phyloP scores from a whole-genome alignment of 495 filamentous ascomycete genomes.

The Penicillium lividum region DNA sequence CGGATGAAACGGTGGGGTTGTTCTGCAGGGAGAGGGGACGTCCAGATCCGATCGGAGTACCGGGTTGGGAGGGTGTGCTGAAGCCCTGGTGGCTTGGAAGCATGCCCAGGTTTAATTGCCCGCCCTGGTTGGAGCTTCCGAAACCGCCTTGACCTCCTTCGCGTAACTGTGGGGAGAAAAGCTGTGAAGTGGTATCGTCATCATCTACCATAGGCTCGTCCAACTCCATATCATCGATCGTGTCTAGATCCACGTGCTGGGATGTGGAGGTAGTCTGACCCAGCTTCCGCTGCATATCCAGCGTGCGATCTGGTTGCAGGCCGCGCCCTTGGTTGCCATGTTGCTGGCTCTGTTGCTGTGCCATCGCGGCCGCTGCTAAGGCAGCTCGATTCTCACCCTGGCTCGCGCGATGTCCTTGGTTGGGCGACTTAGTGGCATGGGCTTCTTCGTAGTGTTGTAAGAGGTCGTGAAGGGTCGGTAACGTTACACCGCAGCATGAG shows the following conservation, averaged over 20 bases:
- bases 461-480: slow-evolving; percentile 90
- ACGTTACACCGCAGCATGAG: slow-evolving; percentile 82
- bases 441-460: slow-evolving; percentile 95
- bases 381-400: slow-evolving; percentile 59
- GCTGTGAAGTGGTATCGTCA: slow-evolving; percentile 63
- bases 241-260: slow-evolving; percentile 70
- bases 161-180: slow-evolving; percentile 56
- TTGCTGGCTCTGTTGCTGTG: slow-evolving; percentile 58
- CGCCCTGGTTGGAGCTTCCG: slow-evolving; percentile 68
- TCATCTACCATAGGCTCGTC: slow-evolving; percentile 73
- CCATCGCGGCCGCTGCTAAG: slow-evolving; percentile 54
- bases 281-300: slow-evolving; percentile 47
- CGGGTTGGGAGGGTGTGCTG: slow-evolving; percentile 73
- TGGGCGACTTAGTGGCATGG: slow-evolving; percentile 69
- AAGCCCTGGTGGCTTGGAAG: slow-evolving; percentile 74
- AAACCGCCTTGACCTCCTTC: slow-evolving; percentile 61
- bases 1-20: slow-evolving; percentile 96
- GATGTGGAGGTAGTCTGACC: slow-evolving; percentile 43
- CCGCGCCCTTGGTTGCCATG: slow-evolving; percentile 44
- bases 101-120: slow-evolving; percentile 74
- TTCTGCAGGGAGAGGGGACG: slow-evolving; percentile 72
- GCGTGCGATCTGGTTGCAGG: slow-evolving; percentile 42
- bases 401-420: slow-evolving; percentile 56
- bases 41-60: slow-evolving; percentile 72
- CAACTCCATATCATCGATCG: slow-evolving; percentile 95